phyloP scores from a whole-genome alignment of 1,284 basidiomycete species.

The Ceratobasidium sp. region DNA sequence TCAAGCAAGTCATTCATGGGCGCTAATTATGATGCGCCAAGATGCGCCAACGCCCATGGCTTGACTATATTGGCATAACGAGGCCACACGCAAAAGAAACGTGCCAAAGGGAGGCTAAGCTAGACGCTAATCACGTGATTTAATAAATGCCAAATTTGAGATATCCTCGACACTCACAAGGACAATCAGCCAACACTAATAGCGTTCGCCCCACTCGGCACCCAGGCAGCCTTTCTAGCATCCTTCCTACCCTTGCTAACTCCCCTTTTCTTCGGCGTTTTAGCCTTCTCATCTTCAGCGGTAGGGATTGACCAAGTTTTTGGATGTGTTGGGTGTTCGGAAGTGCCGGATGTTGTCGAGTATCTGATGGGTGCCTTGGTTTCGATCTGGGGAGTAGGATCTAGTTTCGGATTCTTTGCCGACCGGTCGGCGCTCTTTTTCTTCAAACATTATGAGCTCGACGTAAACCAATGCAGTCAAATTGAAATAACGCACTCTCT shows the following conservation, averaged over 20 bases:
- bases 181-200: constrained; percentile 71
- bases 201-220: constrained; percentile 70
- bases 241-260: constrained; percentile 45
- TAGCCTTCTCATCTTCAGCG: constrained; percentile 58
- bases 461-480: not conserved
- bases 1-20: not conserved
- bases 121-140: too few species aligned
- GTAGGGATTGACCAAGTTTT: constrained; percentile 75
- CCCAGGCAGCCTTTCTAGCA: constrained; percentile 56
- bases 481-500: constrained; percentile 64
- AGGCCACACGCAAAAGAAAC: too few species aligned
- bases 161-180: not conserved
- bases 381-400: constrained; percentile 43
- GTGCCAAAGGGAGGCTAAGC: not conserved
- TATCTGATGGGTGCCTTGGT: constrained; percentile 66
- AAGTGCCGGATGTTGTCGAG: constrained; percentile 73
- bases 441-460: constrained; percentile 18
- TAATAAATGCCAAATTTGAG: too few species aligned
- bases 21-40: not conserved
- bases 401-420: constrained; percentile 49
- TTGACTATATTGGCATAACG: not conserved
- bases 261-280: constrained; percentile 52
- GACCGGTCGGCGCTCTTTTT: constrained; percentile 50
- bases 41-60: not conserved
- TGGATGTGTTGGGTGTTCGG: constrained; percentile 57